Evolutionary conservation across 2,329 filamentous ascomycete genomes (phyloP), one percentile per base, ranked within the genome.

Genomic region (Ophiocordyceps camponoti-floridani): DNA sequence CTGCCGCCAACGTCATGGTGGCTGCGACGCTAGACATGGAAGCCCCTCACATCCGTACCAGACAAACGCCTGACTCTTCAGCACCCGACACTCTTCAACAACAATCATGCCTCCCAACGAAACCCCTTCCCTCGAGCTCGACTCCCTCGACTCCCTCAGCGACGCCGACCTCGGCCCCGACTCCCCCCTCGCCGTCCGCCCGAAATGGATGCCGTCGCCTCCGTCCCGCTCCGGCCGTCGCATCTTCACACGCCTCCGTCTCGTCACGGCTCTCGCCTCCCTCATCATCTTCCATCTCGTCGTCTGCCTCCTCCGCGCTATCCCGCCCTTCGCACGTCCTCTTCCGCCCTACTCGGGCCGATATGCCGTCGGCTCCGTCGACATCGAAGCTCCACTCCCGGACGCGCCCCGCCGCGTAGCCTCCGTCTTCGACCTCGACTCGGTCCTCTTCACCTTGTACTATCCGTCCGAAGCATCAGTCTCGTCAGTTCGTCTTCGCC

Each of bases 371-470:
- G 69, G 69, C 23, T 56, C 64, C 12, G 55, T 72, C 41, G 68
- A 72, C 48, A 51, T 72, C 28, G 69, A 72, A 47, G 56, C 14
- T 5, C 35, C 35, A 7, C 35, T 38, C 14, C n/a, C 35, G 14
- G 35, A 38, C 35, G 4, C 35, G 14, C 35, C 35, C 6, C 35
- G 35, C n/a, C 35, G 35, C 35, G 18, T 38, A 14, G 11, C 35
- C 35, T 61, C 62, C 2, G 67, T 66, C 0, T 72, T 71, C 43
- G 58, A 65, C 18, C 51, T 71, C 0, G 55, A 68, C 46, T 68
- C 66, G 1, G 66, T 70, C 4, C 58, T 72, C 4, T 68, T 72
- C 47, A 68, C 67, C 0, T 46, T 72, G 3, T 72, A 71, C 56
- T 71, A 72, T 41, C 69, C 69, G 2, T 53, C 64, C 6, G 49